Base-by-base conservation (phyloP, 768 basidiomycete species). In the Asterophora parasitica region DNA sequence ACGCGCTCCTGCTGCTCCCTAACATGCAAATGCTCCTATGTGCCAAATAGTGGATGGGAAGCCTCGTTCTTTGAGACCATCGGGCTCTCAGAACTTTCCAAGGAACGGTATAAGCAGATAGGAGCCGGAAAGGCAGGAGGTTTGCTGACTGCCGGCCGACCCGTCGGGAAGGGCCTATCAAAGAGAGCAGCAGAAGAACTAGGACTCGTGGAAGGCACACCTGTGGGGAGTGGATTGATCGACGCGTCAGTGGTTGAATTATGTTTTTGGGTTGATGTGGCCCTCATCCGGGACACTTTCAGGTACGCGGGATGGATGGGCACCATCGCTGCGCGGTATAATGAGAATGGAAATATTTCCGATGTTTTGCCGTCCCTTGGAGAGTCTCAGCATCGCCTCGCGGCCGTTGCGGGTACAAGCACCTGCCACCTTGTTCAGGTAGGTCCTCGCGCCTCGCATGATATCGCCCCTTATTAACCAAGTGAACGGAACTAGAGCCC, bases 281-380 rank as follows among this genome's bases (percentile, higher is more conserved):
- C 38, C 33, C 23, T n/a, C 17, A 9, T 42, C 43, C 37, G 19
- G 11, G 34, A 16, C 16, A 12, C 35, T 35, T 42, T 16, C 47
- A 87, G 86, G 4, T 86, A 98, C 65, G 92, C 96, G 2, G 96
- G 96, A 16, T 98, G 95, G 96, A 72, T 98, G 55, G 96, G 96
- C 10, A 98, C 95, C 0, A 81, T 96, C 36, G 95, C 88, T 5
- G 92, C 92, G 13, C 72, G 84, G 33, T 82, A 81, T 51, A 71
- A 64, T 17, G 76, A 76, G 43, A 71, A 78, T 28, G 80, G 75
- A 4, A 65, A 70, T 49, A 51, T 80, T n/a, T 79, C 77, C 0
- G 69, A 68, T 15, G 61, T 65, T 9, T 59, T 74, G 16, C 88
- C 91, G 12, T 69, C 74, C 10, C 68, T 96, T 7, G 76, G 83